A percentile compares a stretch with the other conserved stretches of the same genome.
Conservation (phyloP, 176 grass and related monocot genomes). For the Oryza glaberrima region DNA sequence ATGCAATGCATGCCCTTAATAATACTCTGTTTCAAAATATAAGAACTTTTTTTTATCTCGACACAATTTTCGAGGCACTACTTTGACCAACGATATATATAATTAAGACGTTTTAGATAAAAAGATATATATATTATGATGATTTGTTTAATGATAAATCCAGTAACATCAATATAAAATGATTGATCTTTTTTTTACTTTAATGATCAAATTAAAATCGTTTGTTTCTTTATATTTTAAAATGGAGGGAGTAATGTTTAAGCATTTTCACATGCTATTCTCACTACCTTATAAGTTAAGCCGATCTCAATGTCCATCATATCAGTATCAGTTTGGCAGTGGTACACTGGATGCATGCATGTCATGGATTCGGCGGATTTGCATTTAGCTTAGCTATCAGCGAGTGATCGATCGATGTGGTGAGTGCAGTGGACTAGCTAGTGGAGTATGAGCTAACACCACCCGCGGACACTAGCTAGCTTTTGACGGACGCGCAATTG, state of each 20-base stretch:
- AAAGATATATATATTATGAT: too few species aligned
- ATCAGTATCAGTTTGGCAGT: not conserved
- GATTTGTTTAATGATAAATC: too few species aligned
- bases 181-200: too few species aligned
- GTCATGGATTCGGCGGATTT: slow-evolving; percentile 24
- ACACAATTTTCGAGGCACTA: too few species aligned
- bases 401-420: not conserved
- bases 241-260: not conserved
- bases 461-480: not conserved
- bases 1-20: not conserved
- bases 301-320: too few species aligned
- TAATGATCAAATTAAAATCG: too few species aligned
- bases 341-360: not conserved
- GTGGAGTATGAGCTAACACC: not conserved
- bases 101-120: too few species aligned
- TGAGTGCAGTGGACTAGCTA: not conserved
- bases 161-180: too few species aligned
- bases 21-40: not conserved
- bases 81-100: too few species aligned
- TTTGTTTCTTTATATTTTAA: too few species aligned
- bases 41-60: too few species aligned
- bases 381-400: slow-evolving; percentile 17
- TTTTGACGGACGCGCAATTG: not conserved
- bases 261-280: not conserved
- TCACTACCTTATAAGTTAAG: not conserved